These are phyloP conservation scores for Salvia splendens DNA, from an alignment of 257 asterid genomes.

Conservation along the genomic window DNA sequence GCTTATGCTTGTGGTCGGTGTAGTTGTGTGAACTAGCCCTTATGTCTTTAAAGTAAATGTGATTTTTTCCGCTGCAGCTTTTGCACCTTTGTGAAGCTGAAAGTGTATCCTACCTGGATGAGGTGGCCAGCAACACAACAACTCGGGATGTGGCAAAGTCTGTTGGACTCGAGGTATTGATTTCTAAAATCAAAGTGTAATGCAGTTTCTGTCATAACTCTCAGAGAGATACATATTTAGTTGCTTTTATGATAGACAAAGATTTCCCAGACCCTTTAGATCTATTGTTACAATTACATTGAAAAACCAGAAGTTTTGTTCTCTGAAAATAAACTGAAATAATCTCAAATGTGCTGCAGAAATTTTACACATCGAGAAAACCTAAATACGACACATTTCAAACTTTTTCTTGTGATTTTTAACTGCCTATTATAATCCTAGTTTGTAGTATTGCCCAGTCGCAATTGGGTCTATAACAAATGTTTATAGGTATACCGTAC, in stretches of 20 bases:
- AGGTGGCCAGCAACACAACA: too few species aligned
- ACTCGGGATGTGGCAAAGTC: too few species aligned
- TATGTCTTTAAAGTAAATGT: too few species aligned
- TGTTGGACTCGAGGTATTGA: constrained; percentile 55
- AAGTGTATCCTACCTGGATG: constrained; percentile 20
- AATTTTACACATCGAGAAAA: too few species aligned
- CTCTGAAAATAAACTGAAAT: too few species aligned
- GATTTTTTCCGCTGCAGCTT: constrained; percentile 87
- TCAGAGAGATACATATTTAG: constrained; percentile 5
- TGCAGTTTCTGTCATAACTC: constrained; percentile 26
- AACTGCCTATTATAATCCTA: constrained; percentile 9
- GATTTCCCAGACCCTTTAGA: neutral
- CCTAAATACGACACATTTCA: too few species aligned
- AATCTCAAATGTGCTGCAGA: too few species aligned
- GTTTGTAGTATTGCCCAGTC: neutral
- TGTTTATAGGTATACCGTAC: constrained; percentile 15
- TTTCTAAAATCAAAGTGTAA: constrained; percentile 28
- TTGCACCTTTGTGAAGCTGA: constrained; percentile 93
- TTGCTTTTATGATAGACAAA: constrained; percentile 9
- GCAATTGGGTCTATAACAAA: constrained; percentile 3
- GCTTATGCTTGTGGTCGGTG: constrained; percentile 23
- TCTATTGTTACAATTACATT: too few species aligned
- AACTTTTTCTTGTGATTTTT: neutral
- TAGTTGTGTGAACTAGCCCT: too few species aligned
- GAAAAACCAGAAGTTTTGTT: too few species aligned